phyloP scores from a whole-genome alignment of 1,284 basidiomycete genomes.

The Sparassis latifolia region DNA sequence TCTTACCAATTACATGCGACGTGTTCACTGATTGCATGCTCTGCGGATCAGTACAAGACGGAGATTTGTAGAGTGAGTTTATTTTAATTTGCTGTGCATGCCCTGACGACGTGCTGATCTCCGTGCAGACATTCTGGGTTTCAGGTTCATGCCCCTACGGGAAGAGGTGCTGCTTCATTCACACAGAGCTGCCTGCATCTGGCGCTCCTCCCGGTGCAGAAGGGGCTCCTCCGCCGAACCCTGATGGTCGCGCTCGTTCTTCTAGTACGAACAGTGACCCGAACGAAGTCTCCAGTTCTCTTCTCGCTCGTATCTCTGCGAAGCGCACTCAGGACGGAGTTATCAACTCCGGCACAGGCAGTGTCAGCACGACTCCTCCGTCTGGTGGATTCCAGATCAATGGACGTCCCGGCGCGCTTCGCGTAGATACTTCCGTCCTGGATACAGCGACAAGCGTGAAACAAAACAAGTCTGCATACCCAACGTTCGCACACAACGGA shows the following conservation, averaged over 20 bases:
- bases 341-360: constrained; percentile 36
- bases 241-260: constrained; percentile 62
- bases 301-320: constrained; percentile 66
- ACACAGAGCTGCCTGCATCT: constrained; percentile 70
- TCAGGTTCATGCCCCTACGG: constrained; percentile 88
- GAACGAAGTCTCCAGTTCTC: constrained; percentile 56
- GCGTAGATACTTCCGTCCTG: constrained; percentile 64
- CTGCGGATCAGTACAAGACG: constrained; percentile 69
- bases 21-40: constrained; percentile 8
- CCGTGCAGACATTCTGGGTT: constrained; percentile 77
- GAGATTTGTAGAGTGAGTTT: constrained; percentile 78
- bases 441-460: constrained; percentile 49
- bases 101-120: constrained; percentile 7
- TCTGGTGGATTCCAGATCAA: constrained; percentile 31
- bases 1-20: constrained; percentile 1
- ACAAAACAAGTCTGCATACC: constrained; percentile 81
- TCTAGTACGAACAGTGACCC: constrained; percentile 70
- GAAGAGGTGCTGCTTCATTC: constrained; percentile 86
- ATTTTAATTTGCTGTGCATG: constrained; percentile 6
- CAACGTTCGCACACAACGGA: constrained; percentile 67
- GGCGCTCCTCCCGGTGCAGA: constrained; percentile 47
- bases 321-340: constrained; percentile 49
- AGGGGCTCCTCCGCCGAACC: constrained; percentile 39
- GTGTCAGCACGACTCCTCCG: constrained; percentile 34
- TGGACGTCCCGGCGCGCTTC: constrained; percentile 56